These are phyloP conservation scores for Pleodorina starrii DNA, from an alignment of 139 green algal genomes.

Conservation along the genomic window DNA sequence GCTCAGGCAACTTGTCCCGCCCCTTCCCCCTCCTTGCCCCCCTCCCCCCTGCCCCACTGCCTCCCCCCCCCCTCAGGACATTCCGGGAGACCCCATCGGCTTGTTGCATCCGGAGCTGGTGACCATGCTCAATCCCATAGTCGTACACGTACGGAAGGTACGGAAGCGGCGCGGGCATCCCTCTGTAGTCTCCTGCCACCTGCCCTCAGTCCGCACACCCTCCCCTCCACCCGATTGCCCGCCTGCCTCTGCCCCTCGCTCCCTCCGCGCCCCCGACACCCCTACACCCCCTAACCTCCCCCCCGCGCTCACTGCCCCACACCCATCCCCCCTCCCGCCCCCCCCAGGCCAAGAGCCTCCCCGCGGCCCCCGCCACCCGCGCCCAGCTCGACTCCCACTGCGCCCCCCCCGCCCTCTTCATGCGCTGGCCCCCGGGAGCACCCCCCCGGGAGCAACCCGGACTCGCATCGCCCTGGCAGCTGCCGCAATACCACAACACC, in stretches of 20 bases:
- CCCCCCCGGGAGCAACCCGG: slow-evolving; percentile 31
- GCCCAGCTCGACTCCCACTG: slow-evolving; percentile 58
- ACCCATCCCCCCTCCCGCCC: neutral
- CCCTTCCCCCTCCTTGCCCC: neutral
- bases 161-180: neutral
- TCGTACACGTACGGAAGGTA: slow-evolving; percentile 39
- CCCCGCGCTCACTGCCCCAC: neutral
- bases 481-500: neutral
- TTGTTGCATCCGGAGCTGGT: slow-evolving; percentile 59
- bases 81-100: slow-evolving; percentile 12
- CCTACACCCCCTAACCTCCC: neutral
- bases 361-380: slow-evolving; percentile 58
- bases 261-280: neutral
- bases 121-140: slow-evolving; percentile 61
- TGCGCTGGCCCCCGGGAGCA: slow-evolving; percentile 15
- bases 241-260: neutral
- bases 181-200: no score
- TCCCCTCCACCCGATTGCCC: neutral
- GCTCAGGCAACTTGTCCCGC: neutral
- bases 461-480: slow-evolving; percentile 35
- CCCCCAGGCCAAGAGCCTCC: slow-evolving; percentile 53
- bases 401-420: slow-evolving; percentile 45
- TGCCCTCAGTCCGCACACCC: no score
- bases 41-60: neutral
- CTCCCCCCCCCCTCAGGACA: neutral